These are phyloP conservation scores for Didymella lethalis DNA, from an alignment of 2,329 filamentous ascomycete species.

Conservation along the genomic window DNA sequence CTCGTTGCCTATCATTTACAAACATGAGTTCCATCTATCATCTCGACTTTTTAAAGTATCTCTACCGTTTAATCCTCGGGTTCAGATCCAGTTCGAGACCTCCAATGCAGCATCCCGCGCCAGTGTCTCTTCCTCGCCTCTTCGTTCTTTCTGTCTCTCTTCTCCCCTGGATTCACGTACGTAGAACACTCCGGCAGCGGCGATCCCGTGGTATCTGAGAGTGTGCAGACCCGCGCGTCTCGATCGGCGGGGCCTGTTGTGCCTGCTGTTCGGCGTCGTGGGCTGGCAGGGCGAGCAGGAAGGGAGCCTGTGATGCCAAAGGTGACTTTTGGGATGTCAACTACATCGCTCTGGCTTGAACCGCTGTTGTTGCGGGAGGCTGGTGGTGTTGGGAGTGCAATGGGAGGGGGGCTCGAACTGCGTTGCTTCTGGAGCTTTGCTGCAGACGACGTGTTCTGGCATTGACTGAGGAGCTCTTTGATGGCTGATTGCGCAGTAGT, in stretches of 20 bases:
- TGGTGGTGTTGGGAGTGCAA: conserved; percentile 7
- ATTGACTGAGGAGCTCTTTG: neutral
- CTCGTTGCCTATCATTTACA: neutral
- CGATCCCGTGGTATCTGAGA: conserved; percentile 4
- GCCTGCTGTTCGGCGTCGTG: neutral
- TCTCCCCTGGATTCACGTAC: neutral
- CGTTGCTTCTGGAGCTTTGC: neutral
- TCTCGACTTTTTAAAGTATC: neutral
- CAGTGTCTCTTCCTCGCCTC: neutral
- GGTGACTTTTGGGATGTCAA: neutral
- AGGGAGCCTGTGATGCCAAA: neutral
- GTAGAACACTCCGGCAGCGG: neutral
- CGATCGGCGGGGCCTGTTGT: neutral
- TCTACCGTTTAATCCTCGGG: neutral
- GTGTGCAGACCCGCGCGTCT: neutral
- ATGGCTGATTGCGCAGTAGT: neutral
- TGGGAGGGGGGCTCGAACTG: neutral
- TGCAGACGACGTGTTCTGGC: neutral
- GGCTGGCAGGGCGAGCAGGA: neutral
- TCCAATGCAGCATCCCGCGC: neutral
- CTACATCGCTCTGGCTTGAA: neutral
- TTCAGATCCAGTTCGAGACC: neutral
- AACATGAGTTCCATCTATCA: neutral
- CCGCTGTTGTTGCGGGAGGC: conserved; percentile 1
- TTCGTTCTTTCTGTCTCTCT: neutral